These are phyloP conservation scores for Gastrolobium villosum DNA, from an alignment of 306 rosid genomes.

Conservation along the genomic window DNA sequence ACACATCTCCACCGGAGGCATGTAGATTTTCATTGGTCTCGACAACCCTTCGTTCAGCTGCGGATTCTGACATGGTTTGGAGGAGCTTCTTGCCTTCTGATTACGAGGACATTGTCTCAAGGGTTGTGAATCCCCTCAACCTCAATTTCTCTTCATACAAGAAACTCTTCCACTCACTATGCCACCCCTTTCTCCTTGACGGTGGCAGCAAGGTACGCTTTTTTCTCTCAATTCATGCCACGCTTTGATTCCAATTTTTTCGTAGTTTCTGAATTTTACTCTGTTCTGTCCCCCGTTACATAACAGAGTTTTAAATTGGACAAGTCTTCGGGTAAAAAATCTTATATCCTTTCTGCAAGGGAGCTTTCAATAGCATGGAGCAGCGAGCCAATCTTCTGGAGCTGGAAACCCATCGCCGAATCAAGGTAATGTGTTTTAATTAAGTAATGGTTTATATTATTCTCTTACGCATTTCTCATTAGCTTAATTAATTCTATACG, in stretches of 20 bases:
- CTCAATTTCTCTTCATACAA: conserved; percentile 54
- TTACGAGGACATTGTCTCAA: conserved; percentile 51
- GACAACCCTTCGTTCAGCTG: conserved; percentile 49
- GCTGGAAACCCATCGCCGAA: conserved; percentile 58
- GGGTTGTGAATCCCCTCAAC: conserved; percentile 40
- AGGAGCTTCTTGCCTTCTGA: conserved; percentile 64
- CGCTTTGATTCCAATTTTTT: neutral
- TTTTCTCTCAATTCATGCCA: neutral
- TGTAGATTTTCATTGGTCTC: conserved; percentile 60
- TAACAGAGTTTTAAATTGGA: conserved; percentile 66
- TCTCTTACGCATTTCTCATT: too few species aligned
- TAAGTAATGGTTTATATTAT: too few species aligned
- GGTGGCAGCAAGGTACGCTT: conserved; percentile 57
- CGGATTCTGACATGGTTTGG: conserved; percentile 68
- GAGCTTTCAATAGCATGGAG: conserved; percentile 64
- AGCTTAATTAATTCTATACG: too few species aligned
- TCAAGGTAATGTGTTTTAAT: conserved; percentile 64
- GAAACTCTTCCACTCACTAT: conserved; percentile 58
- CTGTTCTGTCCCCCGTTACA: neutral
- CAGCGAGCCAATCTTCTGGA: conserved; percentile 62
- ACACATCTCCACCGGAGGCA: conserved; percentile 60
- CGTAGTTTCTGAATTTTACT: neutral
- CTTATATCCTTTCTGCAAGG: conserved; percentile 62
- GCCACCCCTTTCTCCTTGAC: conserved; percentile 59
- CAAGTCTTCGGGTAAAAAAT: conserved; percentile 53